Evolutionary conservation across 1,139 yeast species (phyloP), one percentile per base, ranked within the genome.

Genomic region (Suhomyces wounanorum): DNA sequence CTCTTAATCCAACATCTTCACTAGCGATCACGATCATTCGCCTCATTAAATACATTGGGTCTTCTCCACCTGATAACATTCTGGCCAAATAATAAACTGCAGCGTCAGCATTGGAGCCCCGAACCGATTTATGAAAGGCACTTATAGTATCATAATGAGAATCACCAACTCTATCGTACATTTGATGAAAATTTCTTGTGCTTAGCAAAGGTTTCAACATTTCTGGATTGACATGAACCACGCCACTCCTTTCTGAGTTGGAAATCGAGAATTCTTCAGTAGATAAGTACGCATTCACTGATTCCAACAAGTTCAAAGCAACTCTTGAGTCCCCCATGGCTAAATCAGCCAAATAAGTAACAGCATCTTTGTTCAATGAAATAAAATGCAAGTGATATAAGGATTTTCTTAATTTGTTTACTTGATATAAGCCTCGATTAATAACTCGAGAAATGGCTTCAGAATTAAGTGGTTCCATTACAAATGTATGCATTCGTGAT

Each of bases 71-170:
- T 52, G 82, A 79, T 3, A 94, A 73, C 98, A 94, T 92, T 49
- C 91, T 79, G 0, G 86, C 94, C 23, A 94, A 72, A 61, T 94
- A 94, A 66, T 86, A 91, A 53, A 94, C 70, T 0, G 98, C 86
- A 0, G 98, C 98, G 67, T 94, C 90, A 0, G 94, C 86, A 63
- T 92, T 86, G 0, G 89, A 81, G 0, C 98, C 99, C 49, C 99
- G 77, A 0, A 94, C 81, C 0, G 96, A 82, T 63, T 94, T 94
- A 69, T 94, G 98, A 58, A 95, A 86, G 1, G 97, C 97, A 39
- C 96, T 88, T 6, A 94, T 94, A 0, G 96, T 83, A 65, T 94
- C 99, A 66, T 94, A 95, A 66, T 94, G 99, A 3, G 84, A 83
- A 59, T 94, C 99, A 0, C 97, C 98, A 40, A 83, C 85, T 47